Evolutionary conservation across 129 eudicot species (phyloP).

Genomic region (Gnaphalium uliginosum): DNA sequence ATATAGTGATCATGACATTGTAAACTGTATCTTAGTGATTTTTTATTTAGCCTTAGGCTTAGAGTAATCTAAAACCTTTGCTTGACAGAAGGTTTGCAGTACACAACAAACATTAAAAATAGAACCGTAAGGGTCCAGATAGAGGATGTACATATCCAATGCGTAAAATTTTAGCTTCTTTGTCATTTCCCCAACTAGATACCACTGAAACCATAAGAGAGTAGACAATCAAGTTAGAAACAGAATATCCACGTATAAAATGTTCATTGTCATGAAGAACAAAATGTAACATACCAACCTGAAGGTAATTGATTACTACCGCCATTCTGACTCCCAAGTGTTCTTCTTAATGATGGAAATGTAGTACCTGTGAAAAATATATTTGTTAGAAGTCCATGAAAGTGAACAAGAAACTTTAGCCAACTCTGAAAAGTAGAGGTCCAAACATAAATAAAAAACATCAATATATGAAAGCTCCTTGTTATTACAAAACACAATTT

Average conservation of each 20-base stretch:
- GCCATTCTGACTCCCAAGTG: slow-evolving; percentile 33
- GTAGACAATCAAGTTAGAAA: slow-evolving; percentile 17
- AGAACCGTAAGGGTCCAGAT: neutral
- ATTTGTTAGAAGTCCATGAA: neutral
- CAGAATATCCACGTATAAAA: neutral
- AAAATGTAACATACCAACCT: slow-evolving; percentile 40
- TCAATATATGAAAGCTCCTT: neutral
- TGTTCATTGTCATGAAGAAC: slow-evolving; percentile 13
- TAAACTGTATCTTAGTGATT: neutral
- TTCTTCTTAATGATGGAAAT: slow-evolving; percentile 55
- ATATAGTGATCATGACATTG: neutral
- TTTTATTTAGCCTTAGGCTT: slow-evolving; percentile 15
- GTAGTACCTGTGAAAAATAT: slow-evolving; percentile 38
- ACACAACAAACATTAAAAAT: slow-evolving; percentile 19
- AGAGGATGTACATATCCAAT: slow-evolving; percentile 74
- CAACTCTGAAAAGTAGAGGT: neutral
- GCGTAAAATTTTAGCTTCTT: slow-evolving; percentile 71
- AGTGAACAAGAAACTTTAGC: neutral
- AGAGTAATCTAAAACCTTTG: neutral
- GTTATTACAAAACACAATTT: slow-evolving; percentile 1
- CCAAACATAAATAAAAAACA: neutral
- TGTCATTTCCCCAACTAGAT: slow-evolving; percentile 72
- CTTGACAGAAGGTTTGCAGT: slow-evolving; percentile 13
- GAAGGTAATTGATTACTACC: slow-evolving; percentile 40
- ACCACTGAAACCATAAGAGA: slow-evolving; percentile 43